phyloP scores from a whole-genome alignment of 352 stramenopile genomes.

The Pythium monospermum region DNA sequence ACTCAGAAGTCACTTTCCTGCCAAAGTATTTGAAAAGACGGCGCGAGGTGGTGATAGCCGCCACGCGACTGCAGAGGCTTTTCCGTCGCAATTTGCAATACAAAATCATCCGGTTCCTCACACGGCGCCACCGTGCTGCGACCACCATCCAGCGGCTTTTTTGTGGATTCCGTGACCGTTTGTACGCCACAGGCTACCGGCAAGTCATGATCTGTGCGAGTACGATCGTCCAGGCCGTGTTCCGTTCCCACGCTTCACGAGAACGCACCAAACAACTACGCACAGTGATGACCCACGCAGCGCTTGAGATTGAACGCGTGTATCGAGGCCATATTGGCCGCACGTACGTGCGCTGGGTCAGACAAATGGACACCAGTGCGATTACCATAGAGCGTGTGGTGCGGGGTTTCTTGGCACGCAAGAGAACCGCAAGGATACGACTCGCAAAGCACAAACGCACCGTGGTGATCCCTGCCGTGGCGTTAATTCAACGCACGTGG shows the following conservation, averaged over 20 bases:
- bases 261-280: constrained; percentile 30
- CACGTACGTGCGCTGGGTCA: constrained; percentile 35
- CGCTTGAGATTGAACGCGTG: constrained; percentile 41
- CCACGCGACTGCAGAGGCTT: constrained; percentile 49
- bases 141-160: constrained; percentile 58
- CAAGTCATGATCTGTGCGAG: constrained; percentile 44
- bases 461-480: constrained; percentile 40
- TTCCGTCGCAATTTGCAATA: constrained; percentile 41
- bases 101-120: constrained; percentile 40
- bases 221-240: constrained; percentile 66
- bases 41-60: constrained; percentile 36
- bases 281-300: constrained; percentile 21
- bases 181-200: constrained; percentile 45
- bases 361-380: constrained; percentile 35
- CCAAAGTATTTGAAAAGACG: constrained; percentile 55
- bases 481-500: constrained; percentile 52
- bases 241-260: constrained; percentile 45
- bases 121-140: constrained; percentile 33
- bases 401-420: constrained; percentile 52
- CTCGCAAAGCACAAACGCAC: constrained; percentile 33
- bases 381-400: constrained; percentile 45
- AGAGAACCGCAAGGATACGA: constrained; percentile 36
- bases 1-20: constrained; percentile 49
- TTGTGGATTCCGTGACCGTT: constrained; percentile 42
- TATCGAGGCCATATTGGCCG: constrained; percentile 48